Evolutionary conservation across 2,329 filamentous ascomycete genomes (phyloP).

Genomic region (Xylaria sp.): DNA sequence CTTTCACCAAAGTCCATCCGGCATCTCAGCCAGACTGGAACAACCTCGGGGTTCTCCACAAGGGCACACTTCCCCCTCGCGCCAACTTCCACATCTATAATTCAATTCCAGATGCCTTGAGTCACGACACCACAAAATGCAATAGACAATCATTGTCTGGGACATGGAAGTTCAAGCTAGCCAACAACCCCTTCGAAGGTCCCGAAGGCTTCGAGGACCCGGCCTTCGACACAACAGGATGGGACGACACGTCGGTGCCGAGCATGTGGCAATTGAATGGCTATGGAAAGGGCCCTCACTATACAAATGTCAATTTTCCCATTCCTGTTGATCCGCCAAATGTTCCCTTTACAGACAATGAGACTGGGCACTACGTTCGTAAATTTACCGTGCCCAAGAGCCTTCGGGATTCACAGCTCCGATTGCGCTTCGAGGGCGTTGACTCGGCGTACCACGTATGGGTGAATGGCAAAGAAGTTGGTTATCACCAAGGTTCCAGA

Average conservation of each 20-base stretch:
- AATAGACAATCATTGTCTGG: constrained; percentile 57
- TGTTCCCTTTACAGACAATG: constrained; percentile 65
- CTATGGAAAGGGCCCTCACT: constrained; percentile 71
- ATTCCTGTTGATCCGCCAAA: constrained; percentile 71
- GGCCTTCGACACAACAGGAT: constrained; percentile 48
- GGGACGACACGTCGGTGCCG: constrained; percentile 68
- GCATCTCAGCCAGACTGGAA: constrained; percentile 64
- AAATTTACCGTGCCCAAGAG: constrained; percentile 58
- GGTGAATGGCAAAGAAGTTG: constrained; percentile 67
- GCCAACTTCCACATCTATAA: constrained; percentile 65
- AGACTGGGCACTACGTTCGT: constrained; percentile 62
- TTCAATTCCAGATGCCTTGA: constrained; percentile 59
- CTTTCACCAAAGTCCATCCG: constrained; percentile 27
- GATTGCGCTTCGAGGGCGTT: constrained; percentile 70
- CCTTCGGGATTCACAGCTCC: constrained; percentile 56
- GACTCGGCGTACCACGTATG: constrained; percentile 71
- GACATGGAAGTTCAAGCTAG: constrained; percentile 59
- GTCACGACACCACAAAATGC: constrained; percentile 51
- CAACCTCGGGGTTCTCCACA: constrained; percentile 66
- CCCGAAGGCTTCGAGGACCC: constrained; percentile 50
- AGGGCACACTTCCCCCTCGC: constrained; percentile 64
- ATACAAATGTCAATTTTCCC: constrained; percentile 73
- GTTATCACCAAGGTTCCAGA: constrained; percentile 70
- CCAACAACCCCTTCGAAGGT: constrained; percentile 53
- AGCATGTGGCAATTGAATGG: constrained; percentile 78